A percentile compares a stretch with the other conserved stretches of the same genome.
Conservation (phyloP, 148 eudicot species). For the Vaccinium myrtillus region DNA sequence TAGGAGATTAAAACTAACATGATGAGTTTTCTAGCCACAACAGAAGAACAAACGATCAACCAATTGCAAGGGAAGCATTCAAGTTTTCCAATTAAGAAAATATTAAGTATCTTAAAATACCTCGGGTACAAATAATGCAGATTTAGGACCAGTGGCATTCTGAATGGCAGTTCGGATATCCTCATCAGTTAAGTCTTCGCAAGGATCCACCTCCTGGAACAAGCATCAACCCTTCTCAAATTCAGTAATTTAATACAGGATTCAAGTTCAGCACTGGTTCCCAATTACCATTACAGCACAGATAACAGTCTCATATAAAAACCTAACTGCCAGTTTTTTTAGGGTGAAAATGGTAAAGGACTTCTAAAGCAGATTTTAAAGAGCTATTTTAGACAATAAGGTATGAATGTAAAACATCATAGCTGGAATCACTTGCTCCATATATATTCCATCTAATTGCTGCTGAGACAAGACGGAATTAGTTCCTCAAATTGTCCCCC, state of each 20-base stretch:
- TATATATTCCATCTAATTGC: background rate
- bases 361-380: background rate
- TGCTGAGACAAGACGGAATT: background rate
- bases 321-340: background rate
- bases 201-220: constrained; percentile 92
- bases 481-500: background rate
- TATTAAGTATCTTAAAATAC: constrained; percentile 39
- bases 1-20: constrained; percentile 1
- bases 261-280: background rate
- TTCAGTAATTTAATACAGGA: background rate
- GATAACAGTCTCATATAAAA: background rate
- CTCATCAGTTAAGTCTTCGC: constrained; percentile 92
- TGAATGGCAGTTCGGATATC: constrained; percentile 96
- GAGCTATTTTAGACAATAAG: background rate
- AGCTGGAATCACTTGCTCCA: background rate
- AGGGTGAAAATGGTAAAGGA: background rate
- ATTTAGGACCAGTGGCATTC: constrained; percentile 96
- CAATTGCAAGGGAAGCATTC: background rate
- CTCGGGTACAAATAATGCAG: constrained; percentile 96
- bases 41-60: background rate
- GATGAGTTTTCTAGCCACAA: background rate
- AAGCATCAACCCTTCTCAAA: constrained; percentile 7
- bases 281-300: background rate
- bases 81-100: background rate
- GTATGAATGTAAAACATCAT: constrained; percentile 3